These are phyloP conservation scores for Pseudopithomyces chartarum DNA, from an alignment of 2,329 filamentous ascomycete genomes.

Conservation along the genomic window DNA sequence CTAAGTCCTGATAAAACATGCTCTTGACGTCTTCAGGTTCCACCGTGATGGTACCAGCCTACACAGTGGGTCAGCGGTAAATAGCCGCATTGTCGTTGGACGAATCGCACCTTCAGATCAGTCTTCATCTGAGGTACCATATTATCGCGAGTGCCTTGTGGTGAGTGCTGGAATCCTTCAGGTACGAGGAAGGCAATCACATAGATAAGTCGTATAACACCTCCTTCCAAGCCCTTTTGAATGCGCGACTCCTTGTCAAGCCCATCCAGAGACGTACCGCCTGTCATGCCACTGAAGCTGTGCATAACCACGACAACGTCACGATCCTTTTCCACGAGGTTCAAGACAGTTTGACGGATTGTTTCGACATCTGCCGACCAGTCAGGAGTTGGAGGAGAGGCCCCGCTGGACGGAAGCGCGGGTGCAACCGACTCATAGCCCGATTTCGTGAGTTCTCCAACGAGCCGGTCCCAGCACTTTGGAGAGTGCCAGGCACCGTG, in stretches of 20 bases:
- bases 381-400: constrained; percentile 30
- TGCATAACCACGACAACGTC: constrained; percentile 43
- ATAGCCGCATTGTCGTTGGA: too few relatives aligned
- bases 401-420: constrained; percentile 27
- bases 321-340: constrained; percentile 28
- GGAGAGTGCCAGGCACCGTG: constrained; percentile 16
- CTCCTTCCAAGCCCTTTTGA: constrained; percentile 24
- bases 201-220: constrained; percentile 35
- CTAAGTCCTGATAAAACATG: constrained; percentile 31
- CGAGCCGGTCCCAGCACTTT: too few relatives aligned
- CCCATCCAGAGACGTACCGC: constrained; percentile 28
- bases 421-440: background rate
- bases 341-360: constrained; percentile 23
- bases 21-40: background rate
- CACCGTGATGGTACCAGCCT: constrained; percentile 5
- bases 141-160: too few relatives aligned
- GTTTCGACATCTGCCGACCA: constrained; percentile 27
- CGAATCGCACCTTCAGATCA: too few relatives aligned
- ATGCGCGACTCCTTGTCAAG: constrained; percentile 25
- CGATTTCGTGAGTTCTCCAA: too few relatives aligned
- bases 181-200: constrained; percentile 13
- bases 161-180: constrained; percentile 5
- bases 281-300: constrained; percentile 40
- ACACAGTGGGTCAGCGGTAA: constrained; percentile 1
- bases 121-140: too few relatives aligned